Evolutionary conservation across 768 basidiomycete species (phyloP).

Genomic region (Coprinopsis sp.): DNA sequence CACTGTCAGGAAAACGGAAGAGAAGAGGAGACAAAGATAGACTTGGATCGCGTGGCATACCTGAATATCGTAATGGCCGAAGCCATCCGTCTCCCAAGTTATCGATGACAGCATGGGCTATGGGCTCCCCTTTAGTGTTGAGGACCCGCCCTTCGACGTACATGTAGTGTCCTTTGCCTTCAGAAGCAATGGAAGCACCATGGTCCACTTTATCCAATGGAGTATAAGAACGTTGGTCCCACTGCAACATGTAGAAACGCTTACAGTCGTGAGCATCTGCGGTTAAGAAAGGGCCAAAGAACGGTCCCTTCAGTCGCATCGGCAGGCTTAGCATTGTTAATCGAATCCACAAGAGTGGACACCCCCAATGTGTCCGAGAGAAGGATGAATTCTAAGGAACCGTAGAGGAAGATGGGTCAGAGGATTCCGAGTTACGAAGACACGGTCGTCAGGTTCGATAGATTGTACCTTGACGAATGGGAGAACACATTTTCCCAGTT

Average conservation of each 20-base stretch:
- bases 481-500: constrained; percentile 69
- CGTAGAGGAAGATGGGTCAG: constrained; percentile 13
- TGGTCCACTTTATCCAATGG: constrained; percentile 45
- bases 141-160: constrained; percentile 71
- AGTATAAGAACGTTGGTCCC: background rate
- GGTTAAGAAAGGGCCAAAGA: constrained; percentile 79
- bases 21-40: background rate
- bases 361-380: constrained; percentile 81
- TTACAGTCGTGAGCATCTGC: constrained; percentile 70
- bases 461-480: constrained; percentile 55
- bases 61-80: constrained; percentile 44
- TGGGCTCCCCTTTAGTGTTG: constrained; percentile 58
- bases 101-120: constrained; percentile 63
- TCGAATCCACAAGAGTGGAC: constrained; percentile 68
- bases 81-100: constrained; percentile 81
- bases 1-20: constrained; percentile 19
- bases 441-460: no score
- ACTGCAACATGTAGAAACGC: constrained; percentile 14
- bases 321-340: constrained; percentile 63
- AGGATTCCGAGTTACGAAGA: background rate
- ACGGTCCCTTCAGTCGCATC: constrained; percentile 72
- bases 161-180: constrained; percentile 83
- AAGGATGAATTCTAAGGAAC: constrained; percentile 65
- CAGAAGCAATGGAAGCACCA: constrained; percentile 79
- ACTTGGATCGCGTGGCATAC: constrained; percentile 14